Base-by-base conservation (phyloP, 129 eudicot genomes). In the Ambrosia trifida region DNA sequence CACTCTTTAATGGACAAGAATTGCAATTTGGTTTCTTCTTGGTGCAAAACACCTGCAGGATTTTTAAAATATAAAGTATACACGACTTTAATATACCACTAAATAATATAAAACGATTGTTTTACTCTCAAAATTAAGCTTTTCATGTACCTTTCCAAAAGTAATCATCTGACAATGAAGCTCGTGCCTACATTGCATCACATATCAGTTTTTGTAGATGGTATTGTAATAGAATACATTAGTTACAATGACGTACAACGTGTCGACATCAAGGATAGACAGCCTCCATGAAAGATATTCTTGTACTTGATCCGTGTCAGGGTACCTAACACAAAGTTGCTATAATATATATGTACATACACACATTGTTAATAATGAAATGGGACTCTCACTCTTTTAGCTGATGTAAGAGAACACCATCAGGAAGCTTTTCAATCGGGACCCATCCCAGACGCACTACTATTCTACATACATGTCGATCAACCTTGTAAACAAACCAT, bases 11-110 rank as follows among this genome's bases (percentile, higher is more conserved):
- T 11, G 81, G 81, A 70, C 81, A 77, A 4, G 76, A 70, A 51
- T 38, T 51, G 72, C 81, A 77, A 24, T 70, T 77, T 62, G 81
- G 81, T 14, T 77, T 77, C 59, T 38, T 52, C 59, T 77, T 77
- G 10, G 71, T 77, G 76, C 81, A 77, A 63, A 77, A 69, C 46
- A 78, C 82, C 82, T 78, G 40, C n/a, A n/a, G n/a, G n/a, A n/a
- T n/a, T n/a, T n/a, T n/a, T n/a, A n/a, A n/a, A n/a, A n/a, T n/a
- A n/a, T n/a, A n/a, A n/a, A n/a, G n/a, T n/a, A n/a, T n/a, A n/a
- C n/a, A n/a, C n/a, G n/a, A n/a, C n/a, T n/a, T n/a, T n/a, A n/a
- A n/a, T n/a, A n/a, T n/a, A n/a, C n/a, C n/a, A n/a, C n/a, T n/a
- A n/a, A n/a, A n/a, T n/a, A n/a, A 35, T 35, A 35, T 35, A 5